A percentile compares a stretch with the other conserved stretches of the same genome.
phyloP scores from a whole-genome alignment of 176 grass and related monocot species.

The Calamus simplicifolius region DNA sequence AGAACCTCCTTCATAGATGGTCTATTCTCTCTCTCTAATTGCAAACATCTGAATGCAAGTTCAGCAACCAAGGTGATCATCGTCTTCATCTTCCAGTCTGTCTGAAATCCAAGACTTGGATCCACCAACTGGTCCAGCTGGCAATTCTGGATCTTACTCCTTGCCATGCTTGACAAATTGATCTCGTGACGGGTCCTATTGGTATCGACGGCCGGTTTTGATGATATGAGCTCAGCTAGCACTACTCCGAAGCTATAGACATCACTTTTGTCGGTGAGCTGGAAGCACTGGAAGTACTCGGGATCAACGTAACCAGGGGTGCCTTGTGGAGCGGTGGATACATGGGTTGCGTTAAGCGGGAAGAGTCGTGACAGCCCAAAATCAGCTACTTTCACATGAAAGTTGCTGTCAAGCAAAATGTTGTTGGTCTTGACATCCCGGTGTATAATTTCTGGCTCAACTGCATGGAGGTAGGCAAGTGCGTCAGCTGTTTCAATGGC shows the following conservation, averaged over 20 bases:
- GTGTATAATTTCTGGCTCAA: constrained; percentile 67
- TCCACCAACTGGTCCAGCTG: constrained; percentile 61
- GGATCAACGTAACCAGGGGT: constrained; percentile 97
- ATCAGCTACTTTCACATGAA: constrained; percentile 84
- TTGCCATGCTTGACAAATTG: constrained; percentile 59
- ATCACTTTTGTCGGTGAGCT: constrained; percentile 91
- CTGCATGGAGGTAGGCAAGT: constrained; percentile 59
- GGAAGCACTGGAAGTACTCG: constrained; percentile 74
- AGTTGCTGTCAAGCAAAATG: constrained; percentile 61
- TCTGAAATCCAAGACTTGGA: constrained; percentile 38
- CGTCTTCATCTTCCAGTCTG: constrained; percentile 31
- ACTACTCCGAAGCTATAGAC: constrained; percentile 97
- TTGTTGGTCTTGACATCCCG: constrained; percentile 88
- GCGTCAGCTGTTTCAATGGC: constrained; percentile 80
- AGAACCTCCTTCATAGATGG: constrained; percentile 69
- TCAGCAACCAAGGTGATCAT: constrained; percentile 48
- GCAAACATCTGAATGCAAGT: constrained; percentile 73
- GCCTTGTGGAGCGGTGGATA: constrained; percentile 92
- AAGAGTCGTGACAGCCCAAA: constrained; percentile 73
- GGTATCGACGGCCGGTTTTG: constrained; percentile 87
- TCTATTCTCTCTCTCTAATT: constrained; percentile 54
- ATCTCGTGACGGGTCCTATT: constrained; percentile 50
- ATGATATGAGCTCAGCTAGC: constrained; percentile 76
- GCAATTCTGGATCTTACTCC: constrained; percentile 62
- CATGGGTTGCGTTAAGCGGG: constrained; percentile 70